Percentiles rank a stretch among this genome's conserved stretches.
Conservation (phyloP, 2,329 filamentous ascomycete genomes). For the Huntiella bhutanensis region DNA sequence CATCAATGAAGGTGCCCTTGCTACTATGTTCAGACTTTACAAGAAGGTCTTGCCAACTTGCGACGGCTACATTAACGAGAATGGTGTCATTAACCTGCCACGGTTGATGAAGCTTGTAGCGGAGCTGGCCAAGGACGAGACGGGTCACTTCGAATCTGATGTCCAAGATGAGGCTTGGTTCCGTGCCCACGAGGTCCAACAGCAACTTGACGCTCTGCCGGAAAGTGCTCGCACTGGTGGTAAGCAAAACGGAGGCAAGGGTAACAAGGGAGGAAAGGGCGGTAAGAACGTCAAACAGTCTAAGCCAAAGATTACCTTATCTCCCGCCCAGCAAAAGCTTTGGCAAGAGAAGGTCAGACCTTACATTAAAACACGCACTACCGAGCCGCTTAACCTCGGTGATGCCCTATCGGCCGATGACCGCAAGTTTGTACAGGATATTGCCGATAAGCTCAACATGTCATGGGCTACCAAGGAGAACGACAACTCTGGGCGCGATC, state of each 20-base stretch:
- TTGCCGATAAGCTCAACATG: conserved; percentile 45
- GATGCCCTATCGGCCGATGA: conserved; percentile 59
- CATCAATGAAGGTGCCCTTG: conserved; percentile 93
- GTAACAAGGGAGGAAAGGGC: background rate
- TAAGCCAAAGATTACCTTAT: conserved; percentile 49
- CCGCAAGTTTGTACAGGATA: conserved; percentile 79
- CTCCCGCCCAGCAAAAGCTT: conserved; percentile 60
- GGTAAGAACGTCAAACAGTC: background rate
- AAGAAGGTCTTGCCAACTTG: conserved; percentile 74
- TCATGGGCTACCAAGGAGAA: conserved; percentile 40
- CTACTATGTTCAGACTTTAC: conserved; percentile 95
- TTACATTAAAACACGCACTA: conserved; percentile 53
- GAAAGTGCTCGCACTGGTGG: conserved; percentile 16
- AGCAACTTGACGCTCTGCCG: conserved; percentile 40
- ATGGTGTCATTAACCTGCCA: conserved; percentile 74
- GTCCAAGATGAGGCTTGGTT: conserved; percentile 82
- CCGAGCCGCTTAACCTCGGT: conserved; percentile 53
- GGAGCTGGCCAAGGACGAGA: conserved; percentile 74
- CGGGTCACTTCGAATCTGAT: conserved; percentile 82
- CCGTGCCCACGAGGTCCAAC: conserved; percentile 31
- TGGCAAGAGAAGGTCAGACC: conserved; percentile 66
- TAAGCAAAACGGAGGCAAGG: background rate
- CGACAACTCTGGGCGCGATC: conserved; percentile 33
- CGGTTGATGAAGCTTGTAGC: conserved; percentile 61
- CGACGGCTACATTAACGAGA: conserved; percentile 91